Evolutionary conservation across 1,284 basidiomycete species (phyloP).

Genomic region (Tranzscheliella williamsii): DNA sequence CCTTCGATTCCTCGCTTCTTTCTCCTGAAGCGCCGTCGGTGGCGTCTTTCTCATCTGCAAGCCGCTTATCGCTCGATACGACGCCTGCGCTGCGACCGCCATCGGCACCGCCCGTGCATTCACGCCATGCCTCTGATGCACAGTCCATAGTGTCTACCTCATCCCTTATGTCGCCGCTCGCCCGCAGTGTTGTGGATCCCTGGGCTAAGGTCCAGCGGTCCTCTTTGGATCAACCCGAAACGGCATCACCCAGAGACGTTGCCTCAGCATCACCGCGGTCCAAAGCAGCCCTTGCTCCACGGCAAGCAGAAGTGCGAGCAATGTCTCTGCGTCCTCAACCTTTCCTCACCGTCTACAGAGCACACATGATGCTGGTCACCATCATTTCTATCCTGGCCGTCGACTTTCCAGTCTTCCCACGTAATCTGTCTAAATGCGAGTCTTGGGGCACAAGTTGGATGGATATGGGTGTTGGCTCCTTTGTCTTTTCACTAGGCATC

Average conservation of each 20-base stretch:
- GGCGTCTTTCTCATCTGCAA: constrained; percentile 3
- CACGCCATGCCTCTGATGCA: constrained; percentile 17
- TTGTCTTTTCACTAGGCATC: constrained; percentile 90
- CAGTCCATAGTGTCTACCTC: constrained; percentile 17
- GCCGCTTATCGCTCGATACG: not conserved
- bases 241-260: not conserved
- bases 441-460: constrained; percentile 90
- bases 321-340: no score
- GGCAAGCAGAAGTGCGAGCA: not conserved
- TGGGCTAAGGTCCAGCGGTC: constrained; percentile 2
- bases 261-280: not conserved
- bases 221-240: not conserved
- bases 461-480: constrained; percentile 95
- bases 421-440: constrained; percentile 87
- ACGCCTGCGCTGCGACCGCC: not conserved
- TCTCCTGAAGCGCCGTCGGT: constrained; percentile 11
- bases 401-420: constrained; percentile 87
- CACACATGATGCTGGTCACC: constrained; percentile 95
- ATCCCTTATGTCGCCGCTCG: constrained; percentile 28
- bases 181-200: constrained; percentile 27
- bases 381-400: constrained; percentile 89
- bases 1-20: not conserved
- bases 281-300: not conserved
- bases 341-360: constrained; percentile 83
- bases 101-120: constrained; percentile 11